Conservation (phyloP, 371 early-diverging fungal genomes). For the Batkoa obscura region DNA sequence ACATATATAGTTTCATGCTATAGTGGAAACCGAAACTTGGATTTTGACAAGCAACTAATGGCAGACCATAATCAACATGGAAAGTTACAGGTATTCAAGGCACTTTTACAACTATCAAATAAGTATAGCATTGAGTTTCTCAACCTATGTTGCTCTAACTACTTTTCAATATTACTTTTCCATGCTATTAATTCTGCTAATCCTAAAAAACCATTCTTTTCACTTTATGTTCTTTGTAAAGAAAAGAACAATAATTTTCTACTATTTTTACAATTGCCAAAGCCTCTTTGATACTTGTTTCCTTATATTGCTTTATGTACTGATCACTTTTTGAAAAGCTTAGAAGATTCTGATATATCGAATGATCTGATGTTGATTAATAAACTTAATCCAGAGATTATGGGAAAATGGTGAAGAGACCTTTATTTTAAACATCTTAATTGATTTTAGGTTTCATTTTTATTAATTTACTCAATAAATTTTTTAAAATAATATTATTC, state of each 20-base stretch:
- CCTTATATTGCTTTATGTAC: neutral
- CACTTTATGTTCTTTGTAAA: neutral
- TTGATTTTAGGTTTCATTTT: no score
- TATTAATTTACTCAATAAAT: no score
- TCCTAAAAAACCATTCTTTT: neutral
- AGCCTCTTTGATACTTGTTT: neutral
- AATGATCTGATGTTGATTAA: constrained; percentile 7
- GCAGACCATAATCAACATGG: neutral
- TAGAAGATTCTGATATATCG: neutral
- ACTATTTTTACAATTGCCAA: neutral
- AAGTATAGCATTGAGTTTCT: neutral
- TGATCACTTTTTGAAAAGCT: constrained; percentile 3
- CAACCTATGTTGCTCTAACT: neutral
- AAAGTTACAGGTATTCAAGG: neutral
- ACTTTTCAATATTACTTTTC: neutral
- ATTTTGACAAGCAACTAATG: neutral
- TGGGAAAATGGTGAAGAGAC: neutral
- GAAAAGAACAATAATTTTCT: neutral
- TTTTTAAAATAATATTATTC: no score
- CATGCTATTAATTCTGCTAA: neutral
- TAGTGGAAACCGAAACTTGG: neutral
- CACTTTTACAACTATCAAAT: neutral
- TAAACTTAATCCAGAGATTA: constrained; percentile 1
- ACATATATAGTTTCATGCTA: neutral
- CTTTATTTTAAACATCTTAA: no score